Conservation (phyloP, 1,139 yeast genomes). For the Saccharomyces hybrid region DNA sequence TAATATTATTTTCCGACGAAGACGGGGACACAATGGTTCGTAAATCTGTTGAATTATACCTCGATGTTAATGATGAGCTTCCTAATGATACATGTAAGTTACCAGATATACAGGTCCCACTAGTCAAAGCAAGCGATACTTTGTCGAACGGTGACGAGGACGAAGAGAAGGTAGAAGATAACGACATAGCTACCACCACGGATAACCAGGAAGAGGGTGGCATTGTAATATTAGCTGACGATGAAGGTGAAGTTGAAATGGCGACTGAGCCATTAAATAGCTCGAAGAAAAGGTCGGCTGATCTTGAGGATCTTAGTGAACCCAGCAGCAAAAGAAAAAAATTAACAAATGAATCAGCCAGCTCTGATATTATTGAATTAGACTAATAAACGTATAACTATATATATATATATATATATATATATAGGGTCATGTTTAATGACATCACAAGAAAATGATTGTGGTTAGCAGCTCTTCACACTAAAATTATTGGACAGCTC, state of each 20-base stretch:
- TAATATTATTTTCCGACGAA: conserved; percentile 66
- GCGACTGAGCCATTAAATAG: background rate
- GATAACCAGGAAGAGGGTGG: conserved; percentile 9
- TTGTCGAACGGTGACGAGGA: conserved; percentile 10
- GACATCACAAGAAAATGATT: too few relatives aligned
- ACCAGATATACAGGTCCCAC: conserved; percentile 34
- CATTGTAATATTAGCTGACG: conserved; percentile 12
- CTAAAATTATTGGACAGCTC: too few relatives aligned
- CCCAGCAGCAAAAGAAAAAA: background rate
- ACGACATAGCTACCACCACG: background rate
- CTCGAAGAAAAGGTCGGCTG: background rate
- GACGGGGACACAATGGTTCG: conserved; percentile 43
- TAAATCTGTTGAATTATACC: conserved; percentile 56
- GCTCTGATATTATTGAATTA: background rate
- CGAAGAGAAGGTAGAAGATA: conserved; percentile 20
- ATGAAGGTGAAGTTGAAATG: conserved; percentile 4
- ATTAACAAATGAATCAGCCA: background rate
- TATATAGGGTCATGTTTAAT: background rate
- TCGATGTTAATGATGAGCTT: conserved; percentile 32
- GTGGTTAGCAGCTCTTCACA: too few relatives aligned
- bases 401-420: background rate
- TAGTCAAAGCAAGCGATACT: conserved; percentile 17
- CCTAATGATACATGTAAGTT: conserved; percentile 13
- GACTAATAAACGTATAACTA: background rate
- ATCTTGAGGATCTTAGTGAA: background rate